Evolutionary conservation across 352 stramenopile species (phyloP).

Genomic region (Pythium chondricola): DNA sequence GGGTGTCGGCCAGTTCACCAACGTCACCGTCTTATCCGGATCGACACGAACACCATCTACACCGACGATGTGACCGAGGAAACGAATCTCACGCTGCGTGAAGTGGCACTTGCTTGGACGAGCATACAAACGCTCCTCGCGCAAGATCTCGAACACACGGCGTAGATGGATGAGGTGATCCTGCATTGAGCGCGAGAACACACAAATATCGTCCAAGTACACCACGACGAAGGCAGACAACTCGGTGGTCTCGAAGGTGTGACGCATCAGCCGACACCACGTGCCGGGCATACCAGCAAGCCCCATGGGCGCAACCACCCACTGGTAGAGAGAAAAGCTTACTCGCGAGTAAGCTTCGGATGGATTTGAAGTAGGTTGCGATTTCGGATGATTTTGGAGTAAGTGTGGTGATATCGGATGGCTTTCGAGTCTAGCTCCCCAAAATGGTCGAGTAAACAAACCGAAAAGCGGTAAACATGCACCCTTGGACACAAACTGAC

Average conservation of each 20-base stretch:
- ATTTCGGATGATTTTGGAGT: no score
- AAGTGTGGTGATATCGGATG: no score
- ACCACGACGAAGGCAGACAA: slow-evolving; percentile 41
- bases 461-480: no score
- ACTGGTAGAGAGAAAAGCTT: no score
- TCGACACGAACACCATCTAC: slow-evolving; percentile 2
- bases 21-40: slow-evolving; percentile 3
- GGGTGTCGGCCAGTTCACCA: slow-evolving; percentile 9
- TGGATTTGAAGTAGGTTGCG: no score
- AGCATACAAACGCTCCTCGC: slow-evolving; percentile 16
- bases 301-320: slow-evolving; percentile 35
- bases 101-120: slow-evolving; percentile 2
- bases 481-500: no score
- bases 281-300: slow-evolving; percentile 30
- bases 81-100: background rate
- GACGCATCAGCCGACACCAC: slow-evolving; percentile 32
- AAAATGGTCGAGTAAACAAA: no score
- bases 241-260: slow-evolving; percentile 20
- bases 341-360: no score
- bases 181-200: slow-evolving; percentile 20
- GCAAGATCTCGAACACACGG: slow-evolving; percentile 16
- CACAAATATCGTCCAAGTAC: slow-evolving; percentile 32
- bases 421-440: no score
- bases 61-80: slow-evolving; percentile 15
- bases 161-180: slow-evolving; percentile 12